Conservation (phyloP, 495 filamentous ascomycete species). For the Bathelium albidoporum region DNA sequence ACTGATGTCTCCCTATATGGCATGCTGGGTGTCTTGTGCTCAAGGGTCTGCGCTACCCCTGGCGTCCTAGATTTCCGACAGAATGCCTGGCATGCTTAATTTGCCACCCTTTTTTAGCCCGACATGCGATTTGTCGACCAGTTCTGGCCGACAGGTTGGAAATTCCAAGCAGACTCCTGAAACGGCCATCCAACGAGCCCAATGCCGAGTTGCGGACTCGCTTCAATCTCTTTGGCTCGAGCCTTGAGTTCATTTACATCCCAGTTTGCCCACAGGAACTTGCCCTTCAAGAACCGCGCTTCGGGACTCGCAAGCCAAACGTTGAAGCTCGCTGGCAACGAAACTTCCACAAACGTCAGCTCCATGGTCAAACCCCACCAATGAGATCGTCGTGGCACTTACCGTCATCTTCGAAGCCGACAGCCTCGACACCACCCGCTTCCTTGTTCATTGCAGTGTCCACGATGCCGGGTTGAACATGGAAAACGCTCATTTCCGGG, state of each 20-base stretch:
- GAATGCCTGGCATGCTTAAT: too few relatives aligned
- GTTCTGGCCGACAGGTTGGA: too few relatives aligned
- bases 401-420: slow-evolving; percentile 34
- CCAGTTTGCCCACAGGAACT: slow-evolving; percentile 43
- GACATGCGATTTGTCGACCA: too few relatives aligned
- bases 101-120: too few relatives aligned
- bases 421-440: slow-evolving; percentile 27
- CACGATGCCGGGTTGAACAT: slow-evolving; percentile 40
- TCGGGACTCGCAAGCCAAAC: slow-evolving; percentile 44
- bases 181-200: slow-evolving; percentile 11
- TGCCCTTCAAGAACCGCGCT: slow-evolving; percentile 40
- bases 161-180: not conserved
- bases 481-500: slow-evolving; percentile 33
- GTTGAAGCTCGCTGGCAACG: slow-evolving; percentile 34
- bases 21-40: too few relatives aligned
- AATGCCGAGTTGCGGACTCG: slow-evolving; percentile 7
- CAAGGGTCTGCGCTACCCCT: too few relatives aligned
- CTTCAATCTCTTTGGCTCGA: slow-evolving; percentile 32
- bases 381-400: slow-evolving; percentile 14
- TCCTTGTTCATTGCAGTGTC: slow-evolving; percentile 35
- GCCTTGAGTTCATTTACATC: slow-evolving; percentile 45
- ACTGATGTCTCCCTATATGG: too few relatives aligned
- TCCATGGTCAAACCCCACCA: not conserved
- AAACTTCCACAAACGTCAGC: slow-evolving; percentile 23
- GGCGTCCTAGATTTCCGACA: too few relatives aligned